These are phyloP conservation scores for Pichia rugopelliculosa DNA, from an alignment of 805 yeast species.

Conservation along the genomic window DNA sequence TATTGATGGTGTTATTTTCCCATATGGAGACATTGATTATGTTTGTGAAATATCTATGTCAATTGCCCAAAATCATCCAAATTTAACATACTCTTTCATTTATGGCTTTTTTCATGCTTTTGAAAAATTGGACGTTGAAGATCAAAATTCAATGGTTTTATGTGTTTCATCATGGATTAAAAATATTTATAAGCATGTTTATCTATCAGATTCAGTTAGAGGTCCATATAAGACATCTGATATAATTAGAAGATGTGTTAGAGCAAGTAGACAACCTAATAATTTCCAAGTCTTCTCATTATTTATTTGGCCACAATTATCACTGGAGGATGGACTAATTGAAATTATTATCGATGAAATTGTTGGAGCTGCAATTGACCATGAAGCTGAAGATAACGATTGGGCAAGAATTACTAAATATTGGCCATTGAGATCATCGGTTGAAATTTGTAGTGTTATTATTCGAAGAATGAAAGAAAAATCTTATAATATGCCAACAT, in stretches of 20 bases:
- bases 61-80: constrained; percentile 52
- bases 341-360: constrained; percentile 63
- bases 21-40: constrained; percentile 57
- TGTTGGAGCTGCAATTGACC: constrained; percentile 64
- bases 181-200: constrained; percentile 55
- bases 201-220: constrained; percentile 41
- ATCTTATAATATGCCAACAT: constrained; percentile 41
- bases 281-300: constrained; percentile 49
- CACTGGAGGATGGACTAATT: constrained; percentile 52
- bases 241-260: constrained; percentile 54
- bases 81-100: constrained; percentile 51
- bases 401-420: constrained; percentile 59
- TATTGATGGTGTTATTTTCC: constrained; percentile 57
- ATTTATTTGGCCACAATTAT: constrained; percentile 60
- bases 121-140: constrained; percentile 31
- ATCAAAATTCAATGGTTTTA: constrained; percentile 35
- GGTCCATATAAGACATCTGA: constrained; percentile 58
- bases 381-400: constrained; percentile 65
- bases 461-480: constrained; percentile 49
- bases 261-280: constrained; percentile 44
- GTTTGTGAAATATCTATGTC: constrained; percentile 47
- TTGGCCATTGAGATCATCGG: constrained; percentile 59
- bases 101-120: constrained; percentile 44
- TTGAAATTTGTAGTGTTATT: constrained; percentile 63
- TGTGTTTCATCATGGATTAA: constrained; percentile 70